Conservation (phyloP, 805 yeast genomes). For the Zygosaccharomyces lentus region DNA sequence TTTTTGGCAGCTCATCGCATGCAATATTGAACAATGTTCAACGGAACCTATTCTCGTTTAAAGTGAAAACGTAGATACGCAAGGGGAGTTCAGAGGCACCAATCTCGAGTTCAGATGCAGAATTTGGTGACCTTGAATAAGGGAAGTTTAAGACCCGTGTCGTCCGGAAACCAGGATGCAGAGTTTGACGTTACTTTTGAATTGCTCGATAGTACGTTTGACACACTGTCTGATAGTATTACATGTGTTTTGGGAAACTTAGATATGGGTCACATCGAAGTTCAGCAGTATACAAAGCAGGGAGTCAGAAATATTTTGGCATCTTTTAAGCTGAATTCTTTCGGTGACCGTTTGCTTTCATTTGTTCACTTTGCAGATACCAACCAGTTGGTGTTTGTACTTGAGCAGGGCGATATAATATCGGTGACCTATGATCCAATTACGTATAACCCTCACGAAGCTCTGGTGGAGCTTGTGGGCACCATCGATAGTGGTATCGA, state of each 20-base stretch:
- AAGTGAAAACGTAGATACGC: not conserved
- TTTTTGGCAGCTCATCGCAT: slow-evolving; percentile 6
- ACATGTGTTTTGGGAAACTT: slow-evolving; percentile 57
- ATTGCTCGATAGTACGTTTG: slow-evolving; percentile 46
- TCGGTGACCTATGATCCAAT: slow-evolving; percentile 56
- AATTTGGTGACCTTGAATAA: slow-evolving; percentile 33
- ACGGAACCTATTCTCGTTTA: not conserved
- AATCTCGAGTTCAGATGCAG: slow-evolving; percentile 23
- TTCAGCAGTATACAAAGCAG: slow-evolving; percentile 66
- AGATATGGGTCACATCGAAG: slow-evolving; percentile 58
- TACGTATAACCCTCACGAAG: slow-evolving; percentile 44
- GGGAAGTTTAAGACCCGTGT: slow-evolving; percentile 28
- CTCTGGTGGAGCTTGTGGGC: slow-evolving; percentile 71
- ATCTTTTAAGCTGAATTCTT: slow-evolving; percentile 47
- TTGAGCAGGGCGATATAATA: slow-evolving; percentile 70
- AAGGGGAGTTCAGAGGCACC: not conserved
- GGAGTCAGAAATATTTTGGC: slow-evolving; percentile 60
- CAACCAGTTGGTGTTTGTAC: slow-evolving; percentile 61
- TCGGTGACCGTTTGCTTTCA: slow-evolving; percentile 44
- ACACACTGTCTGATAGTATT: slow-evolving; percentile 67
- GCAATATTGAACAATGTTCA: not conserved
- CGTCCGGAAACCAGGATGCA: slow-evolving; percentile 14
- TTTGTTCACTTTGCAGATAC: slow-evolving; percentile 68
- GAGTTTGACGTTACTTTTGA: slow-evolving; percentile 17
- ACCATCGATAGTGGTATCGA: slow-evolving; percentile 70